Conservation (phyloP, 2,329 filamentous ascomycete species). For the Purpureocillium takamizusanense region DNA sequence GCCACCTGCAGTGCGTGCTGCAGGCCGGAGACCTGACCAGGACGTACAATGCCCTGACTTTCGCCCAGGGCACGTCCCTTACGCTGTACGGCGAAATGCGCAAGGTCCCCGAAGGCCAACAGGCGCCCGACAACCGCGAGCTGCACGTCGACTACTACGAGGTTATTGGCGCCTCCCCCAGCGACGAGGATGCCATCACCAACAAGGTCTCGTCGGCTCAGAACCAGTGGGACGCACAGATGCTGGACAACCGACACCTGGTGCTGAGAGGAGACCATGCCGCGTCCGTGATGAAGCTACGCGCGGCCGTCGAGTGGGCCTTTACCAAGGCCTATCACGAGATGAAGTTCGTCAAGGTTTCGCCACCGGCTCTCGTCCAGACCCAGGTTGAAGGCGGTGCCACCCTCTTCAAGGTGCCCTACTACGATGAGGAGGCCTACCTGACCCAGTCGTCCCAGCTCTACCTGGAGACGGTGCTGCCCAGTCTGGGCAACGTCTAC, state of each 20-base stretch:
- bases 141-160: slow-evolving; percentile 85
- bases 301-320: slow-evolving; percentile 69
- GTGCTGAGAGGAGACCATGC: slow-evolving; percentile 76
- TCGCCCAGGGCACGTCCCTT: slow-evolving; percentile 82
- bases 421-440: slow-evolving; percentile 85
- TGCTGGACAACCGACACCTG: slow-evolving; percentile 77
- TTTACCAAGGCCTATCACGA: slow-evolving; percentile 76
- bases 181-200: slow-evolving; percentile 85
- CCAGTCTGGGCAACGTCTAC: slow-evolving; percentile 88
- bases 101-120: slow-evolving; percentile 66
- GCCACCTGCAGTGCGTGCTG: slow-evolving; percentile 31
- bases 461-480: slow-evolving; percentile 91
- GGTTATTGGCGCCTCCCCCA: slow-evolving; percentile 69
- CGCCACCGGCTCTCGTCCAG: slow-evolving; percentile 84
- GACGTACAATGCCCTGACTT: slow-evolving; percentile 82
- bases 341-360: slow-evolving; percentile 70
- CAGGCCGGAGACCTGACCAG: slow-evolving; percentile 65
- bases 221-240: slow-evolving; percentile 35
- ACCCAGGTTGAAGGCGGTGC: slow-evolving; percentile 90
- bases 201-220: slow-evolving; percentile 52
- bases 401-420: slow-evolving; percentile 82
- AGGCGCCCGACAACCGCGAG: slow-evolving; percentile 77
- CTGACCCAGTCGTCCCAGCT: slow-evolving; percentile 95
- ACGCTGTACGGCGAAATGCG: slow-evolving; percentile 77
- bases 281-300: slow-evolving; percentile 80